phyloP scores from a whole-genome alignment of 2,329 filamentous ascomycete genomes.

The Pseudogymnoascus sp. region DNA sequence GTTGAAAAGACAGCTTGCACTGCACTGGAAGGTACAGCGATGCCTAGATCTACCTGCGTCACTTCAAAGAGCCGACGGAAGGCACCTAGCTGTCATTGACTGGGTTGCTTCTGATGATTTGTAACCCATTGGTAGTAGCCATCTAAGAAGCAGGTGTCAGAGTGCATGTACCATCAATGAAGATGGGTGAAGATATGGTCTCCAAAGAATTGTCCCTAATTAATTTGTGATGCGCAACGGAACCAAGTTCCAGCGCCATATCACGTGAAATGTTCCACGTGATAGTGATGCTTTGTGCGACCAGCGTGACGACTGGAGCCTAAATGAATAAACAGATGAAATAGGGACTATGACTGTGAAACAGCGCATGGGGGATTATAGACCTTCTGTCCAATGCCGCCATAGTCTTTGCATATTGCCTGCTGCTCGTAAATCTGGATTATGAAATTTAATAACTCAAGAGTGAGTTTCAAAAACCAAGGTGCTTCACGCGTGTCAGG shows the following conservation, averaged over 20 bases:
- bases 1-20: slow-evolving; percentile 19
- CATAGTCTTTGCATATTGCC: too few species aligned
- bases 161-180: not conserved
- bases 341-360: too few species aligned
- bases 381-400: too few species aligned
- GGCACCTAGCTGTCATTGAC: not conserved
- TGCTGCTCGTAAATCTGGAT: too few species aligned
- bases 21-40: too few species aligned
- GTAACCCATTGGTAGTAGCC: not conserved
- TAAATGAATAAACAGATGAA: too few species aligned
- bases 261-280: not conserved
- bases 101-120: not conserved
- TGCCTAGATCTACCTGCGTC: not conserved
- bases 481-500: too few species aligned
- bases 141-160: not conserved
- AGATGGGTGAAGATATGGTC: not conserved
- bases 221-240: not conserved
- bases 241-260: not conserved
- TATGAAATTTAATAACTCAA: too few species aligned
- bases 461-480: too few species aligned
- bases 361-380: too few species aligned
- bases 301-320: too few species aligned
- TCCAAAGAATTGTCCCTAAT: not conserved
- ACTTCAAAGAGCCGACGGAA: not conserved
- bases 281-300: too few species aligned